phyloP scores from a whole-genome alignment of 306 rosid genomes.

The Trifolium dubium region DNA sequence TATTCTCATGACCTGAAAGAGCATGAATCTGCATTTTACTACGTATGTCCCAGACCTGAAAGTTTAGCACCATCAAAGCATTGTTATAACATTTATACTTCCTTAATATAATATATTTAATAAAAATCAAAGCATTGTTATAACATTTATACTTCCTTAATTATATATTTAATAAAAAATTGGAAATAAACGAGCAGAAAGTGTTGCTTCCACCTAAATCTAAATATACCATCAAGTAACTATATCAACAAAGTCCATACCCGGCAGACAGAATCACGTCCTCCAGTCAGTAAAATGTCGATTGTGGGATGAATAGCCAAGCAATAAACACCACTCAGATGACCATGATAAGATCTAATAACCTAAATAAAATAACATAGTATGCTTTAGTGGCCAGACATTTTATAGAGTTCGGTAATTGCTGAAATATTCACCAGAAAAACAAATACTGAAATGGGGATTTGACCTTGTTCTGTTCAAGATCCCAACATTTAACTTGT shows the following conservation, averaged over 20 bases:
- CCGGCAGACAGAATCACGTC: slow-evolving; percentile 99
- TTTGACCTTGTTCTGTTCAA: slow-evolving; percentile 94
- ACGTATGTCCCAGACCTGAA: slow-evolving; percentile 99
- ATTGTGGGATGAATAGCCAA: slow-evolving; percentile 97
- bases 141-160: slow-evolving; percentile 31
- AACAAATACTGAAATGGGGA: slow-evolving; percentile 11
- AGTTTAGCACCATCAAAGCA: slow-evolving; percentile 41
- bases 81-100: slow-evolving; percentile 30
- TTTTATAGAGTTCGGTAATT: slow-evolving; percentile 21
- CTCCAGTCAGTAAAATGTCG: slow-evolving; percentile 91
- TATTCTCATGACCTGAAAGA: slow-evolving; percentile 92
- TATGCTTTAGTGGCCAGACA: slow-evolving; percentile 27
- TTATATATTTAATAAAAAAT: not conserved
- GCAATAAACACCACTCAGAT: slow-evolving; percentile 99
- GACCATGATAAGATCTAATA: slow-evolving; percentile 96
- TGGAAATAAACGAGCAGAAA: slow-evolving; percentile 19
- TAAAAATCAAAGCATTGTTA: slow-evolving; percentile 31
- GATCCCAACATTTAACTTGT: slow-evolving; percentile 99
- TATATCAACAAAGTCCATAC: slow-evolving; percentile 54
- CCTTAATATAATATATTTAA: slow-evolving; percentile 7
- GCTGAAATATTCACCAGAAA: slow-evolving; percentile 34
- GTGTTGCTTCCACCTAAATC: slow-evolving; percentile 26
- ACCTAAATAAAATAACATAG: slow-evolving; percentile 53
- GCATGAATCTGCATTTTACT: slow-evolving; percentile 92
- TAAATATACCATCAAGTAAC: slow-evolving; percentile 30